A percentile compares a stretch with the other conserved stretches of the same genome.
Evolutionary conservation across 164 flowering plant genomes (phyloP).

Genomic region (Magnolia kwangsiensis): DNA sequence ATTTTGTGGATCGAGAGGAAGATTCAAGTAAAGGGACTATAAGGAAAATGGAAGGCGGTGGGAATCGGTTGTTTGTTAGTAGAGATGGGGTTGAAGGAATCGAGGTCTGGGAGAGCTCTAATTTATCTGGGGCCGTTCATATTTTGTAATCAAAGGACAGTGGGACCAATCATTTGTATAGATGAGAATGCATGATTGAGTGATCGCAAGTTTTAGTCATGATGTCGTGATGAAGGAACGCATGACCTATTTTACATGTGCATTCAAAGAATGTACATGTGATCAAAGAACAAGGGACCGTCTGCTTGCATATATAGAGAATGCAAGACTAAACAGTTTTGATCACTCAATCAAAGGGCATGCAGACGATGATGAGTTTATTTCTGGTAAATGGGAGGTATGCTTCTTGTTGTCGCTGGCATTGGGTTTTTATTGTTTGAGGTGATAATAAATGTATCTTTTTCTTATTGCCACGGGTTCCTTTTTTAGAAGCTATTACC

Average conservation of each 20-base stretch:
- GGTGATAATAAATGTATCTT: no score
- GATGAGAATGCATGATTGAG: neutral
- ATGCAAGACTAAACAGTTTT: no score
- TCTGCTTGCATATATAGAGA: no score
- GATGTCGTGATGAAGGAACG: neutral
- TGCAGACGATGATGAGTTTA: neutral
- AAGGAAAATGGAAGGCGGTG: slow-evolving; percentile 72
- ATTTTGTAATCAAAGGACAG: slow-evolving; percentile 18
- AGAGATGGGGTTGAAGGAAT: slow-evolving; percentile 78
- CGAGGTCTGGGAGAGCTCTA: slow-evolving; percentile 91
- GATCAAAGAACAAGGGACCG: no score
- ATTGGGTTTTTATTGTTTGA: no score
- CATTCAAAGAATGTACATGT: no score
- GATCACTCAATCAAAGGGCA: no score
- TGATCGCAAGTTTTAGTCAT: neutral
- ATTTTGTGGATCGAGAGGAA: slow-evolving; percentile 65
- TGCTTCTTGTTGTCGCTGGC: no score
- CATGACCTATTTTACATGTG: no score
- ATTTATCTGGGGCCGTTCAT: slow-evolving; percentile 33
- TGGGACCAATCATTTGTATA: neutral
- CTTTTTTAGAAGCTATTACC: no score
- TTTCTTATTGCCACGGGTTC: no score
- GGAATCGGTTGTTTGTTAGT: slow-evolving; percentile 76
- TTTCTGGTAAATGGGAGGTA: neutral
- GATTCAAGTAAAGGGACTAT: slow-evolving; percentile 56